Evolutionary conservation across 2,329 filamentous ascomycete species (phyloP), one percentile per base, ranked within the genome.

Genomic region (Tricladium varicosporioides): DNA sequence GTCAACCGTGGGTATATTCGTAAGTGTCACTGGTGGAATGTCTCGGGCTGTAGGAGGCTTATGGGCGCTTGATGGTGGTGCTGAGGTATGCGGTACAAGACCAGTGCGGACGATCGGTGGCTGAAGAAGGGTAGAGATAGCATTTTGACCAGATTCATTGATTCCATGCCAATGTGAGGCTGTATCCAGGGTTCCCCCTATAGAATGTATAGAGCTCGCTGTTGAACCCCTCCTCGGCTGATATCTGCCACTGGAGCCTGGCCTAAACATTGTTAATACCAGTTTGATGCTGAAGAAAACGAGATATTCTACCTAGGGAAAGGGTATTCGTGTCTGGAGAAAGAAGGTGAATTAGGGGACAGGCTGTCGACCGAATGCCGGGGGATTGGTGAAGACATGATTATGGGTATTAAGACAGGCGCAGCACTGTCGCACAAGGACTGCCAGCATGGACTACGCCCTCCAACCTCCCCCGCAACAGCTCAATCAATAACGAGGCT

Each of bases 51-150:
- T 95, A 0, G 93, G 93, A 13, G 90, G 86, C 65, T 88, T 92
- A 68, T 94, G 90, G 13, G 86, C 79, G 66, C 84, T 88, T n/a
- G 84, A 84, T 15, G 74, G 73, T 1, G 89, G 83, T 2, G 88
- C 85, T 2, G 86, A 80, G 0, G 87, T 88, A 72, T 95, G 88
- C 16, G 92, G 89, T 54, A 92, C 79, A 50, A 96, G 81, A 56
- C 93, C 92, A 1, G 92, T 96, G 61, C 93, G 86, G 56, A 95
- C 85, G 63, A 96, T 96, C 2, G 93, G 91, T 19, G 91, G 88
- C 69, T 96, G 89, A 3, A 97, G 82, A n/a, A 97, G 81, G 1
- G 91, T 95, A 10, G 92, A 96, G 66, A 97, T 97, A 60, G 93
- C 92, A 82, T 96, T 97, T 66, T 92, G 89, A 10, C 87, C 85